Evolutionary conservation across 2,329 filamentous ascomycete species (phyloP), one percentile per base, ranked within the genome.

Genomic region (Alternaria hordeiaustralica): DNA sequence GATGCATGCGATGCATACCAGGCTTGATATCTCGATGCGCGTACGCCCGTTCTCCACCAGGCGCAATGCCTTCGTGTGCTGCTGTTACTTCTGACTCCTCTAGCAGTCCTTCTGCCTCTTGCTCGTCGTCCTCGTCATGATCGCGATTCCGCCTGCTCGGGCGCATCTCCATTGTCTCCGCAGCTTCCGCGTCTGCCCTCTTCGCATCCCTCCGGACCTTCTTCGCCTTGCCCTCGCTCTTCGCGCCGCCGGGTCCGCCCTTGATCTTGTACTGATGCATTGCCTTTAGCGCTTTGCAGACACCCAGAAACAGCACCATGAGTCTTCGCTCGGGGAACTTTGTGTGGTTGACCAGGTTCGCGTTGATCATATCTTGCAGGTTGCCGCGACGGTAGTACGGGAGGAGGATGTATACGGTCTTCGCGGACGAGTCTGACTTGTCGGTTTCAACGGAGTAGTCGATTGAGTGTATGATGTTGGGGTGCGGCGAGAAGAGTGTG

Each of bases 1-100:
- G n/a, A 13, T 18, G 20, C 21, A 7, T n/a, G 30, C 59, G 6
- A 13, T 43, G 73, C 87, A 74, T 84, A 94, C 93, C 95, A 73
- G 96, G 96, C 81, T 99, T 99, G 79, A 99, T 97, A 81, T 99
- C 96, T 71, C 96, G 87, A 81, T 99, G 96, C 66, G 96, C 92
- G 80, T 97, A 99, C 20, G 94, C 92, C 71, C 92, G 87, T 64
- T 88, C 84, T 61, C 89, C 88, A 13, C 92, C 91, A 10, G 90
- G 88, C 46, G 87, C 87, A 50, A 90, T 86, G 4, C 92, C 90
- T 68, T 90, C 88, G 70, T 91, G 88, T 64, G 87, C 87, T 46
- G 87, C 83, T 15, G 87, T 87, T 33, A 90, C 89, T 78, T 96
- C 92, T 1, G 88, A 88, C 64, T 92, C 90, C 64, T 92, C 90